Evolutionary conservation across 305 asterid genomes (phyloP).

Genomic region (Nicotiana rustica): DNA sequence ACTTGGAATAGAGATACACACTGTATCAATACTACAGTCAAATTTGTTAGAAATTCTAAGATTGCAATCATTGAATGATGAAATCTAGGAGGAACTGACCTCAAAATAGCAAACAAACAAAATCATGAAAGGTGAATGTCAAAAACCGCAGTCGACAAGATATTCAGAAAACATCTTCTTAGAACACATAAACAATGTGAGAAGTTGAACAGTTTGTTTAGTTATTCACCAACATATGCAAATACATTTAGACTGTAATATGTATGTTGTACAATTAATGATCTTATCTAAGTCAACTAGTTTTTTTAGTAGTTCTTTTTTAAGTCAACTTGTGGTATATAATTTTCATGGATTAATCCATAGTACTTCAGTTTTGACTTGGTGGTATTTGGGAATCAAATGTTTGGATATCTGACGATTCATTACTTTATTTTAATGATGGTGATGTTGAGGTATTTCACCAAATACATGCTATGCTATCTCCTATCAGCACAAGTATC

Average conservation of each 20-base stretch:
- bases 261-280: not conserved
- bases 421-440: not conserved
- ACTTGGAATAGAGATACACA: not conserved
- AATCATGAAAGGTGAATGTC: not conserved
- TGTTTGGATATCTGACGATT: not conserved
- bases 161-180: not conserved
- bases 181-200: constrained; percentile 19
- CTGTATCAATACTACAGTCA: not conserved
- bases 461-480: too few species aligned
- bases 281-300: not conserved
- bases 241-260: not conserved
- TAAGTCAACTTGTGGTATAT: not conserved
- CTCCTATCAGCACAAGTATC: too few species aligned
- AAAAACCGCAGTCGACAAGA: not conserved
- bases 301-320: too few species aligned
- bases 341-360: constrained; percentile 14
- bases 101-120: not conserved
- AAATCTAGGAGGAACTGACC: constrained; percentile 23
- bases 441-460: too few species aligned
- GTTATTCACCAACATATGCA: constrained; percentile 31
- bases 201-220: not conserved
- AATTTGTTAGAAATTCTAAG: not conserved
- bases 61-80: constrained; percentile 10
- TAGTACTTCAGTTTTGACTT: not conserved
- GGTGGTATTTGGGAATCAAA: not conserved